Evolutionary conservation across 768 basidiomycete species (phyloP).

Genomic region (Podaxis sp.): DNA sequence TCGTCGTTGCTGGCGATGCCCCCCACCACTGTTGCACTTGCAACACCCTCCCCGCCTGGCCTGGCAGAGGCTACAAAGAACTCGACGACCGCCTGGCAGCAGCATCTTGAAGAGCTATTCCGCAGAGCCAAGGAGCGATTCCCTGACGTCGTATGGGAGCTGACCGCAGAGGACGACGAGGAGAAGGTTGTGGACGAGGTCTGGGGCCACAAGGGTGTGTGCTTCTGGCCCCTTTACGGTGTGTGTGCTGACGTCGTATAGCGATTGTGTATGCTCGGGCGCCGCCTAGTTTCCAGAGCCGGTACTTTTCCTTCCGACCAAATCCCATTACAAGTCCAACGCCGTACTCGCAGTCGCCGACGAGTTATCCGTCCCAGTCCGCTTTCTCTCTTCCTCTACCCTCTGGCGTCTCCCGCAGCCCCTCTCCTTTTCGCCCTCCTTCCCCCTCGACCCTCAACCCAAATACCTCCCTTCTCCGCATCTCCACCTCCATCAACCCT

Average conservation of each 20-base stretch:
- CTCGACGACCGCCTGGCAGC: constrained; percentile 76
- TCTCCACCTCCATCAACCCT: constrained; percentile 70
- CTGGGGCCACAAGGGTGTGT: constrained; percentile 94
- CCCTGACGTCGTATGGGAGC: constrained; percentile 96
- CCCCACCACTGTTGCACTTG: constrained; percentile 16
- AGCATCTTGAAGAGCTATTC: constrained; percentile 78
- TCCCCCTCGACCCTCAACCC: constrained; percentile 46
- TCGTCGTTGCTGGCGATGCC: constrained; percentile 7
- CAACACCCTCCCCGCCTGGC: constrained; percentile 41
- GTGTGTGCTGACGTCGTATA: constrained; percentile 25
- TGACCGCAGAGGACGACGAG: constrained; percentile 48
- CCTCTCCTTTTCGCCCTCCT: constrained; percentile 42
- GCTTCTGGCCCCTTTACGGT: not conserved
- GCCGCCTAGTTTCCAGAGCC: constrained; percentile 85
- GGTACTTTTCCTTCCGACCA: constrained; percentile 82
- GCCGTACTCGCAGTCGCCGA: constrained; percentile 45
- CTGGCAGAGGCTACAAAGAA: constrained; percentile 65
- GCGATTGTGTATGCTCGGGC: constrained; percentile 95
- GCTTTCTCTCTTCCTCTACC: constrained; percentile 50
- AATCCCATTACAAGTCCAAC: constrained; percentile 56
- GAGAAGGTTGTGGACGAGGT: constrained; percentile 58
- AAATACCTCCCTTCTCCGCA: constrained; percentile 50
- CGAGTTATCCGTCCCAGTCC: constrained; percentile 55
- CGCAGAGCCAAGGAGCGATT: constrained; percentile 86
- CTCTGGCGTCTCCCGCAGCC: constrained; percentile 34